A percentile compares a stretch with the other conserved stretches of the same genome.
Evolutionary conservation across 371 early-diverging fungal genomes (phyloP).

Genomic region (Zancudomyces culisetae): DNA sequence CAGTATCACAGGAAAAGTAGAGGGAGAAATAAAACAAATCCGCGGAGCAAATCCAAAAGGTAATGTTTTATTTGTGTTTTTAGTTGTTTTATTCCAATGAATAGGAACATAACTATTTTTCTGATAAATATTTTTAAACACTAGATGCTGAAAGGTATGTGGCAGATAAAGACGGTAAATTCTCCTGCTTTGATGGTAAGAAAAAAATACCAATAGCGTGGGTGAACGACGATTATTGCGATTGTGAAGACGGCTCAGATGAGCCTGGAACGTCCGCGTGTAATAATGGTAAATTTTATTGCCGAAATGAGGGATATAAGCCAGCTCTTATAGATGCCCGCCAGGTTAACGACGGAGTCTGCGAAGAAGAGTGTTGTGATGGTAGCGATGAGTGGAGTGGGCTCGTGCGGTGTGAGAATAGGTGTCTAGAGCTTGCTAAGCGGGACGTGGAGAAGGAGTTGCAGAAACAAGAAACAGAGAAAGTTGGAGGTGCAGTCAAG

Average conservation of each 20-base stretch:
- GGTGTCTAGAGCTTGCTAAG: conserved; percentile 38
- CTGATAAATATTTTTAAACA: not conserved
- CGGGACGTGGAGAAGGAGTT: conserved; percentile 6
- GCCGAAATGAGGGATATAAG: conserved; percentile 55
- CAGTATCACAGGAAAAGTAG: not conserved
- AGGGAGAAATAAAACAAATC: not conserved
- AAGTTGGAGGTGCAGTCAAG: conserved; percentile 14
- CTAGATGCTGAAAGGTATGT: conserved; percentile 4
- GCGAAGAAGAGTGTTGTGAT: conserved; percentile 87
- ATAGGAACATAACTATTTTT: no score
- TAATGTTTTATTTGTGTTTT: no score
- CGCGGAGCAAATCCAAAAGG: not conserved
- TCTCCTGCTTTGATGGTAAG: conserved; percentile 59
- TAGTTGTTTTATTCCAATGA: no score
- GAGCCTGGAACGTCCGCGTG: conserved; percentile 95
- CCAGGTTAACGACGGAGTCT: conserved; percentile 82
- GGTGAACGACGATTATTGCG: conserved; percentile 91
- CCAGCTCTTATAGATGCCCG: conserved; percentile 45
- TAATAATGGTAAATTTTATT: conserved; percentile 54
- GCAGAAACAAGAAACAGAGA: conserved; percentile 5
- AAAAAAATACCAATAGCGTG: conserved; percentile 38
- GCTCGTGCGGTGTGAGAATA: conserved; percentile 40
- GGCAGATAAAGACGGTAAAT: conserved; percentile 26
- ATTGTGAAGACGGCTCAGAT: conserved; percentile 85
- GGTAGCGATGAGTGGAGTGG: conserved; percentile 69